A percentile compares a stretch with the other conserved stretches of the same genome.
Conservation (phyloP, 2,329 filamentous ascomycete species). For the Aspergillus sp. region DNA sequence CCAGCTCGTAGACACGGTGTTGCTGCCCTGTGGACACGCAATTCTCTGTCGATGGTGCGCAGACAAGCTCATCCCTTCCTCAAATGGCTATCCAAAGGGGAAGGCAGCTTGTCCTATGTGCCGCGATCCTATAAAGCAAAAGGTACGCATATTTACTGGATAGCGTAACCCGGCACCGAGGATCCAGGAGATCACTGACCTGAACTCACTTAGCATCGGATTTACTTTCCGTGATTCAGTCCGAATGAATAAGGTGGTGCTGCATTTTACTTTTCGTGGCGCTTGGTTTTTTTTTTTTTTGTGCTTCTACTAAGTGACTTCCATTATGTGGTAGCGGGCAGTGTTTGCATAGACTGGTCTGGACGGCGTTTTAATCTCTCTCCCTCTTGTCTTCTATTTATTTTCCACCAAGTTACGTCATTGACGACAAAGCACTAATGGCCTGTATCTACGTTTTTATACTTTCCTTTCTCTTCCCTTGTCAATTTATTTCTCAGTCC, state of each 20-base stretch:
- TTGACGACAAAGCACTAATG: background rate
- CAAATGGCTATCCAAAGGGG: conserved; percentile 24
- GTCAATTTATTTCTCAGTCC: background rate
- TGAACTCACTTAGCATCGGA: background rate
- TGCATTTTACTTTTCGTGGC: too few species aligned
- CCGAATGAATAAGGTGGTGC: too few species aligned
- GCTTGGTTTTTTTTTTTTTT: too few species aligned
- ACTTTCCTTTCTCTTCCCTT: background rate
- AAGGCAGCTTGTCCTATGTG: conserved; percentile 30
- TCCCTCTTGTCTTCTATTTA: background rate
- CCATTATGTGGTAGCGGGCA: too few species aligned
- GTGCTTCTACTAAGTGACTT: too few species aligned
- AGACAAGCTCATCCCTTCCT: conserved; percentile 49
- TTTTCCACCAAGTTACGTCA: background rate
- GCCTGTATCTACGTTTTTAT: background rate
- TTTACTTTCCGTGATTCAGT: conserved; percentile 8
- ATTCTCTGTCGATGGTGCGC: conserved; percentile 58
- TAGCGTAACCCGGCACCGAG: background rate
- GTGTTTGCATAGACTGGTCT: background rate
- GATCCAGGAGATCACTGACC: background rate
- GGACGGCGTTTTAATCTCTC: background rate
- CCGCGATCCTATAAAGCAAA: conserved; percentile 26
- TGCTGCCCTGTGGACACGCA: conserved; percentile 56
- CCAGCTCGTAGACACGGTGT: conserved; percentile 52
- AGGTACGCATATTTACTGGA: conserved; percentile 18